Percentiles rank a stretch among this genome's conserved stretches.
phyloP scores from a whole-genome alignment of 441 rosid species.

The Breynia disticha region DNA sequence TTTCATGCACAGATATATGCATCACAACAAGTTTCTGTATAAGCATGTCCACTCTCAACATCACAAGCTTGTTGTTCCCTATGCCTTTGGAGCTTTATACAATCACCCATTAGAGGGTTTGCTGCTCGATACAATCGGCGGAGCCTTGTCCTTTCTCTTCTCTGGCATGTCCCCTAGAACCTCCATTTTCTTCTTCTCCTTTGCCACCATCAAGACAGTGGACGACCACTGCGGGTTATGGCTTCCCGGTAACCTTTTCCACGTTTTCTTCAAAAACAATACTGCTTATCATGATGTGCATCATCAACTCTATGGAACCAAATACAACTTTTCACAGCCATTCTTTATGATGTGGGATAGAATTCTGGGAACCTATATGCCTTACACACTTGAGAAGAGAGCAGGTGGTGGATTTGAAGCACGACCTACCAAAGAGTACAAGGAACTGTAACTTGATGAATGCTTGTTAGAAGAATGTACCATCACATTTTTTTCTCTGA shows the following conservation, averaged over 20 bases:
- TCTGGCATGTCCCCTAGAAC: constrained; percentile 89
- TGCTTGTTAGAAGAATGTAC: constrained; percentile 15
- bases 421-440: constrained; percentile 48
- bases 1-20: constrained; percentile 84
- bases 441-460: constrained; percentile 24
- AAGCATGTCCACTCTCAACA: constrained; percentile 81
- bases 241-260: constrained; percentile 95
- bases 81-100: constrained; percentile 76
- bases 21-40: constrained; percentile 79
- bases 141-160: constrained; percentile 80
- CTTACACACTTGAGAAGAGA: constrained; percentile 73
- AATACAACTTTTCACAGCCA: constrained; percentile 92
- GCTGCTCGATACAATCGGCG: constrained; percentile 80
- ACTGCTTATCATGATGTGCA: constrained; percentile 92
- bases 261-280: constrained; percentile 71
- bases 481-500: constrained; percentile 5
- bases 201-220: constrained; percentile 84
- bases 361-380: constrained; percentile 87
- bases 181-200: constrained; percentile 84
- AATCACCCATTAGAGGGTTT: constrained; percentile 85
- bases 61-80: constrained; percentile 86
- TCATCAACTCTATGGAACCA: constrained; percentile 84
- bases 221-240: constrained; percentile 90
- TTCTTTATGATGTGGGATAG: constrained; percentile 89
- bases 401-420: constrained; percentile 64